Base-by-base conservation (phyloP, 2,329 filamentous ascomycete genomes). In the Sclerotinia borealis region DNA sequence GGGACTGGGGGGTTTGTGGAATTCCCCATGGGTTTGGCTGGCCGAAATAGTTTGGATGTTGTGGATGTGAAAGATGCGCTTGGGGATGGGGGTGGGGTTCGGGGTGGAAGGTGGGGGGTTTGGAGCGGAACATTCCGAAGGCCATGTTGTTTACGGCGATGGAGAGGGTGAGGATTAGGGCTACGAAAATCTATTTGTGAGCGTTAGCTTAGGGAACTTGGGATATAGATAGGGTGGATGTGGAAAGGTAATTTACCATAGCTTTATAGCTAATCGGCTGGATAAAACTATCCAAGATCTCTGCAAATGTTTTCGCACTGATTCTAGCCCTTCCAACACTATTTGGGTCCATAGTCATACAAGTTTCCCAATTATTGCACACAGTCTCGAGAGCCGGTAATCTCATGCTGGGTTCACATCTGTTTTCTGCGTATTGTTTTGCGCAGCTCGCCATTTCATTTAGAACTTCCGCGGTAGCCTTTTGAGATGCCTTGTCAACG, bases 251-350 rank as follows among this genome's bases (percentile, higher is more conserved):
- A 75, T 78, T 66, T 80, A 86, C 85, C 81, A 90, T 87, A 13
- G 86, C 84, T 76, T 97, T 97, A 76, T 91, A 89, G 67, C 89
- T 92, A 76, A 98, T 93, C 7, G 91, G 87, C 70, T 96, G 92
- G 5, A 96, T 88, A 75, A 98, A 97, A 71, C 89, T 89, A 74
- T 98, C 97, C 76, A 98, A 88, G 47, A 99, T 96, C 72, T 92
- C 86, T 0, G 93, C 93, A 73, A 97, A 90, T 31, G 93, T 95
- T 72, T 91, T 89, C 6, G 92, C 93, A 22, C 89, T 91, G 45
- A 96, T 86, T 71, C 88, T 89, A 48, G 93, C 89, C 43, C 88
- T 83, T 68, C 91, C 92, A 63, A 96, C 86, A 63, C 86, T 85
- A 50, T 87, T 82, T 0, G 92, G 88, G 72, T 97, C 91, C 68